A percentile compares a stretch with the other conserved stretches of the same genome.
Evolutionary conservation across 2,329 filamentous ascomycete genomes (phyloP).

Genomic region (Nakataea oryzae): DNA sequence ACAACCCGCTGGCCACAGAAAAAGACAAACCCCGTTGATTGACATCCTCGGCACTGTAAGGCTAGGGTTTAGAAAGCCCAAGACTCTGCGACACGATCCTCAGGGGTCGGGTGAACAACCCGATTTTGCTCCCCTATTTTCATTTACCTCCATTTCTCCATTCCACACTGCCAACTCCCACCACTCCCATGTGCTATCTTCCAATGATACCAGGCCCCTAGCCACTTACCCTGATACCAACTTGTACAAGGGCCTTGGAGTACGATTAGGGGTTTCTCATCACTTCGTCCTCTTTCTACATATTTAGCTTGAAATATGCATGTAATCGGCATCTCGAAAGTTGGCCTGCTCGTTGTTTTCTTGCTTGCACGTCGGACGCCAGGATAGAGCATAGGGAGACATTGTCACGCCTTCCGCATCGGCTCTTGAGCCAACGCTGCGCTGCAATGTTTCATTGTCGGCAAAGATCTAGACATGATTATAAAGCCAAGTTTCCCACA

Average conservation of each 20-base stretch:
- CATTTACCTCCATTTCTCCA: not conserved
- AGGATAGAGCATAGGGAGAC: not conserved
- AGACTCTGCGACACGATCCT: not conserved
- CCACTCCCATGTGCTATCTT: not conserved
- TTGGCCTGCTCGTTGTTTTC: no score
- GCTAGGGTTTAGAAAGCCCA: not conserved
- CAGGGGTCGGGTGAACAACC: slow-evolving; percentile 4
- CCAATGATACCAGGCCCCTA: not conserved
- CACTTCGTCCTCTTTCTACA: not conserved
- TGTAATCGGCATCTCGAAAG: not conserved
- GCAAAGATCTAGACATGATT: not conserved
- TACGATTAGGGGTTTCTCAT: not conserved
- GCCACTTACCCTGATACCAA: no score
- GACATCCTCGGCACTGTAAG: not conserved
- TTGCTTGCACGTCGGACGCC: not conserved
- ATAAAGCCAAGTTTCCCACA: not conserved
- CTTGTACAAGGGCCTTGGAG: not conserved
- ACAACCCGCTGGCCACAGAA: not conserved
- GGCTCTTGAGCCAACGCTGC: not conserved
- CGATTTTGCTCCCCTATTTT: not conserved
- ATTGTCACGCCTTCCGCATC: not conserved
- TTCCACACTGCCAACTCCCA: not conserved
- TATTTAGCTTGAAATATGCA: not conserved
- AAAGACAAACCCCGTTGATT: not conserved
- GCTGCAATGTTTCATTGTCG: not conserved